Evolutionary conservation across 2,329 filamentous ascomycete species (phyloP).

Genomic region (Stachybotrys echinatus): DNA sequence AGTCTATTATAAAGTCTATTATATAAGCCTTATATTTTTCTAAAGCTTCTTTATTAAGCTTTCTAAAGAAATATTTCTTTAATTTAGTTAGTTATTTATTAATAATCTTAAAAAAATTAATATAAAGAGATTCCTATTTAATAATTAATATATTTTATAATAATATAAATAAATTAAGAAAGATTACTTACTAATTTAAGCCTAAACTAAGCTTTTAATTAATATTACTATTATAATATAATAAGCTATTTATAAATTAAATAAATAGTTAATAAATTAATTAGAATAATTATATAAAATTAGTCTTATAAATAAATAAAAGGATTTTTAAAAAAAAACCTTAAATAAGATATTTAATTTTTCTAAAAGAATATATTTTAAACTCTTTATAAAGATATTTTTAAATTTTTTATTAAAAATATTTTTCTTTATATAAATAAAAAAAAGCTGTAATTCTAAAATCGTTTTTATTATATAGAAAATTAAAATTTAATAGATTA

Average conservation of each 20-base stretch:
- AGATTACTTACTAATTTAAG: neutral
- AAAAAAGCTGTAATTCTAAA: neutral
- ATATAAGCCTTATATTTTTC: neutral
- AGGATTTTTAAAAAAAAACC: neutral
- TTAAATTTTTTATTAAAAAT: neutral
- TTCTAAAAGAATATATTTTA: neutral
- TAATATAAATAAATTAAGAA: neutral
- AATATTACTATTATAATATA: neutral
- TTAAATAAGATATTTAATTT: neutral
- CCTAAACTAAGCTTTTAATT: neutral
- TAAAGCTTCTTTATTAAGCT: neutral
- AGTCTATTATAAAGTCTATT: neutral
- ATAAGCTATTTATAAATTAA: neutral
- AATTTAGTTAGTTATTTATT: neutral
- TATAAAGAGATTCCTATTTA: neutral
- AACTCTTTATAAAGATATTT: neutral
- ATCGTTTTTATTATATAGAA: neutral
- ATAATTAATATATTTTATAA: neutral
- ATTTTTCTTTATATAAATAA: neutral
- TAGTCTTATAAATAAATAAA: neutral
- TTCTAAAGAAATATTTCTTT: slow-evolving; percentile 1
- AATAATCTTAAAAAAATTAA: neutral
- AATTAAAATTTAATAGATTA: neutral
- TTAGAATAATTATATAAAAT: neutral
- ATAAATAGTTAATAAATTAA: neutral